Conservation (phyloP, 805 yeast species). For the Ogataea methylovora region DNA sequence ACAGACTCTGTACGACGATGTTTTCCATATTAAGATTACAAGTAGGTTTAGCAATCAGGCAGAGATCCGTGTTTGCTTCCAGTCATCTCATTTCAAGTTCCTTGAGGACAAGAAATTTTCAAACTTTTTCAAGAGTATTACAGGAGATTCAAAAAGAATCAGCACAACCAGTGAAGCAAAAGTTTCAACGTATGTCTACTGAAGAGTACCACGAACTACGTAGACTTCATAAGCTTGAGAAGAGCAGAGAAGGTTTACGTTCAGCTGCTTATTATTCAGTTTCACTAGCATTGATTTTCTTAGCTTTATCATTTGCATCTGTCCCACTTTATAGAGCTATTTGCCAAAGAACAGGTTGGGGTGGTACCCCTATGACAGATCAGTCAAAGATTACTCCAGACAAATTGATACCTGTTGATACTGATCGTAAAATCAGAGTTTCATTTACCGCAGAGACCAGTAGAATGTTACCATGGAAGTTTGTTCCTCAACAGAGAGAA, state of each 20-base stretch:
- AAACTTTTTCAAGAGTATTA: no score
- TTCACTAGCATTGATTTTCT: conserved; percentile 61
- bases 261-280: conserved; percentile 61
- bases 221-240: conserved; percentile 16
- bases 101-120: no score
- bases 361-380: conserved; percentile 93
- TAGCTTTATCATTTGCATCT: conserved; percentile 79
- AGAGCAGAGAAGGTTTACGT: conserved; percentile 29
- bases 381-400: conserved; percentile 73
- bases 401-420: conserved; percentile 79
- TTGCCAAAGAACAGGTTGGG: conserved; percentile 94
- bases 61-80: no score
- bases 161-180: conserved; percentile 5
- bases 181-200: conserved; percentile 23
- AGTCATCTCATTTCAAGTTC: no score
- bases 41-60: no score
- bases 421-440: conserved; percentile 73
- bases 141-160: no score
- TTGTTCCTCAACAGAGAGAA: conserved; percentile 89
- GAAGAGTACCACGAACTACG: conserved; percentile 23
- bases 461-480: conserved; percentile 87
- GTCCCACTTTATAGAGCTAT: conserved; percentile 89
- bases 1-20: no score
- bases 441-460: conserved; percentile 90
- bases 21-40: no score